phyloP scores from a whole-genome alignment of 257 asterid species.

The Anisodus tanguticus region DNA sequence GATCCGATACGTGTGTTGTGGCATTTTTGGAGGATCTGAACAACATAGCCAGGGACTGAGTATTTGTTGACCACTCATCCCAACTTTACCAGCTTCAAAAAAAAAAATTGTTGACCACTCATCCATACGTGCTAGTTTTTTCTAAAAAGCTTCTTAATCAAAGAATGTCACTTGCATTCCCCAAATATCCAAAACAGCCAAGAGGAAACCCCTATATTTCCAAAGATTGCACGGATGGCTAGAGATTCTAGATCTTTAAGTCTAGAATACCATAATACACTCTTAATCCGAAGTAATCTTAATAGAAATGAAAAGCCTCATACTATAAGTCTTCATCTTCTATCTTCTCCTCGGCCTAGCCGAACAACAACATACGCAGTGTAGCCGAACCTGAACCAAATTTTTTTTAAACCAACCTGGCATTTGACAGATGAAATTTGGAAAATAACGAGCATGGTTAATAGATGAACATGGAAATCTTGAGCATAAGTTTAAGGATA shows the following conservation, averaged over 20 bases:
- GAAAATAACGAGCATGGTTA: neutral
- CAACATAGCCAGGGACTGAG: neutral
- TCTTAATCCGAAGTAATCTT: constrained; percentile 7
- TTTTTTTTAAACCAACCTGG: neutral
- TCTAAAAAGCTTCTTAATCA: neutral
- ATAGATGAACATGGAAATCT: constrained; percentile 13
- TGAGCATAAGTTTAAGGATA: neutral
- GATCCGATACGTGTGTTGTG: neutral
- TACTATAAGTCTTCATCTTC: constrained; percentile 14
- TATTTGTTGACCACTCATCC: neutral
- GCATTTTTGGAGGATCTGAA: neutral
- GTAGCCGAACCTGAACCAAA: neutral
- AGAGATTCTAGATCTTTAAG: no score
- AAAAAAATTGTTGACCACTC: no score
- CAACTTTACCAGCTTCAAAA: neutral
- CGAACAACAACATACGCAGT: no score
- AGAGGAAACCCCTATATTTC: neutral
- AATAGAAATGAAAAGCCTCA: neutral
- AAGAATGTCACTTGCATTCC: neutral
- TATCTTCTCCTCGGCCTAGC: neutral
- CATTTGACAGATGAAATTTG: neutral
- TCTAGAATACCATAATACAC: no score
- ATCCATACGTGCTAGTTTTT: neutral
- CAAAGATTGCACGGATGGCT: neutral
- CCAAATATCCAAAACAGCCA: neutral